Conservation (phyloP, 2,329 filamentous ascomycete genomes). For the Nemania diffusa region DNA sequence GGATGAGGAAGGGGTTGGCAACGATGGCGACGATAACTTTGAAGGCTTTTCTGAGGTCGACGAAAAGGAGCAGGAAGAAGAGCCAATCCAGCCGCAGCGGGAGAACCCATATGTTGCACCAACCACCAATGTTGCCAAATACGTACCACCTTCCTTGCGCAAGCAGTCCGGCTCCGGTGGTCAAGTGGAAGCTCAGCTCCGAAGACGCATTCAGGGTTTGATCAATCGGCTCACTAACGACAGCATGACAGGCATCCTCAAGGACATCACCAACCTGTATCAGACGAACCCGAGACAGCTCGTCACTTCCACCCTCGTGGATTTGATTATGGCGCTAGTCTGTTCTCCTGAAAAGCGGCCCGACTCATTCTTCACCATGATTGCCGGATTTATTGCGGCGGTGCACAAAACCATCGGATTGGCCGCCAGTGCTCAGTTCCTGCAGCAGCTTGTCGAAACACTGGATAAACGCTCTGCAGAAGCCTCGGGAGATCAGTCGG, state of each 20-base stretch:
- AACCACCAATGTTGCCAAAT: constrained; percentile 70
- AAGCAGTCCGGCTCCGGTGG: constrained; percentile 70
- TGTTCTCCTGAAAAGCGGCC: constrained; percentile 80
- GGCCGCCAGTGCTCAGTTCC: constrained; percentile 87
- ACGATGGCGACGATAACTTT: constrained; percentile 54
- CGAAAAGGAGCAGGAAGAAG: constrained; percentile 34
- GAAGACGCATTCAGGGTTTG: constrained; percentile 84
- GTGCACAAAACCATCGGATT: constrained; percentile 87
- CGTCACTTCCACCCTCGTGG: constrained; percentile 82
- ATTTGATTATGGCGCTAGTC: constrained; percentile 81
- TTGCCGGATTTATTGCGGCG: constrained; percentile 88
- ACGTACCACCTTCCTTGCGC: constrained; percentile 87
- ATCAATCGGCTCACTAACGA: constrained; percentile 94
- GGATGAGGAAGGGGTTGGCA: constrained; percentile 46
- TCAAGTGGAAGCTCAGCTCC: constrained; percentile 75
- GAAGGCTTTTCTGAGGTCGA: constrained; percentile 53
- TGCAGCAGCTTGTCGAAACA: constrained; percentile 80
- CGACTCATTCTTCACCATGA: constrained; percentile 90
- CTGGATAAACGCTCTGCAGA: constrained; percentile 74
- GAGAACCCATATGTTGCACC: constrained; percentile 95
- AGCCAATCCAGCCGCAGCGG: constrained; percentile 59
- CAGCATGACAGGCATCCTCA: constrained; percentile 85
- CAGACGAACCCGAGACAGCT: constrained; percentile 85
- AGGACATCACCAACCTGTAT: constrained; percentile 85
- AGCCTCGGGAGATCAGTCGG: constrained; percentile 51